Evolutionary conservation across 768 basidiomycete genomes (phyloP).

Genomic region (Chalciporus pseudorubinellus): DNA sequence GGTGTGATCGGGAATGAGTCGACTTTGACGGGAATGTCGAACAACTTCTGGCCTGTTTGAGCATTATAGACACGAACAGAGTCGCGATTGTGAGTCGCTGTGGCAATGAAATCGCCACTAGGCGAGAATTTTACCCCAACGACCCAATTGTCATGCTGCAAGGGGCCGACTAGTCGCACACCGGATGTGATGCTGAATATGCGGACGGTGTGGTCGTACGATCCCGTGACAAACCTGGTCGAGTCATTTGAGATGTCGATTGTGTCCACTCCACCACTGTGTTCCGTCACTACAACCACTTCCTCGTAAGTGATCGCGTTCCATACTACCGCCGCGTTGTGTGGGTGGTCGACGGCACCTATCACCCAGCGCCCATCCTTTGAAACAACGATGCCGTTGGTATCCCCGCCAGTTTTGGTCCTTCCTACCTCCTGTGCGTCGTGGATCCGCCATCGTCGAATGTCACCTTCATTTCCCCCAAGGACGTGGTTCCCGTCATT

Average conservation of each 20-base stretch:
- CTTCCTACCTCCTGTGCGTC: neutral
- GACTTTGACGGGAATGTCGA: neutral
- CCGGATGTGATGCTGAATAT: constrained; percentile 1
- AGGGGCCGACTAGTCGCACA: neutral
- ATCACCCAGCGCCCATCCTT: neutral
- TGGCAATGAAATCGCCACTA: neutral
- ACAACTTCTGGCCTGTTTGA: neutral
- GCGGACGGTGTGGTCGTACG: neutral
- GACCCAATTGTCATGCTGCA: neutral
- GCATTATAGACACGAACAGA: neutral
- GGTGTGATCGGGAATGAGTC: neutral
- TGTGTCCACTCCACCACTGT: neutral
- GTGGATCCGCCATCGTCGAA: neutral
- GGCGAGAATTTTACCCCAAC: constrained; percentile 3
- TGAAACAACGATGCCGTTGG: neutral
- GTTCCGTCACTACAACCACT: neutral
- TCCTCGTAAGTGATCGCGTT: neutral
- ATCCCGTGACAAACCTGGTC: neutral
- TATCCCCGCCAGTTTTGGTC: neutral
- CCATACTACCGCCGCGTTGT: neutral
- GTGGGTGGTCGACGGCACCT: neutral
- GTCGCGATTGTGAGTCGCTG: neutral
- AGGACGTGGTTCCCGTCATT: neutral
- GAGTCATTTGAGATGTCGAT: neutral
- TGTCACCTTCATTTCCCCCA: neutral